Evolutionary conservation across 1,284 basidiomycete species (phyloP), one percentile per base, ranked within the genome.

Genomic region (Sporisorium exsertum): DNA sequence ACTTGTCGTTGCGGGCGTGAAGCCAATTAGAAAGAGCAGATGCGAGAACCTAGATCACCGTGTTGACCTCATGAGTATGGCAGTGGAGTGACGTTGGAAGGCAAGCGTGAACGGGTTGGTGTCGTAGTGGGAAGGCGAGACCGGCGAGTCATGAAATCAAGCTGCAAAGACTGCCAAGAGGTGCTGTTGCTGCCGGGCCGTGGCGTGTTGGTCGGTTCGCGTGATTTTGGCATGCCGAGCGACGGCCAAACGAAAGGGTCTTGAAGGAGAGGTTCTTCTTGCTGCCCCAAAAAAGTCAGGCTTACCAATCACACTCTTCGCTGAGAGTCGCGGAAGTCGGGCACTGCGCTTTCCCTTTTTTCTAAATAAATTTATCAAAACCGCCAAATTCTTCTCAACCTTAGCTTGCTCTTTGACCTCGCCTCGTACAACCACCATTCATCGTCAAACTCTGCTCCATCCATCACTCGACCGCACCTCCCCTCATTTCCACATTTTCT

Each of bases 221-320:
- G 35, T 55, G 33, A n/a, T n/a, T n/a, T n/a, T n/a, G 29, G 20
- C 51, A 16, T 45, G 40, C 32, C 24, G 53, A 22, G 40, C 20
- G 12, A 24, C 9, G 26, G 49, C 47, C 26, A 29, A 49, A 3
- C 7, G 9, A 27, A 29, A 49, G 49, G 29, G 49, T 50, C 49
- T 33, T 1, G n/a, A 18, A 12, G 13, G 35, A 18, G 16, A 40
- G n/a, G 29, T 37, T 52, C 52, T 54, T 54, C 37, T 43, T 42
- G 52, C 13, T 24, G 46, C 12, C 10, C 5, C 29, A 5, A 24
- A 13, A 20, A 46, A 18, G 50, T 69, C 60, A 69, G 6, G 67
- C 16, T 70, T 58, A 70, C 61, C 15, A 64, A 65, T 61, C 62
- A 16, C 37, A n/a, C 22, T 29, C 12, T 27, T 29, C 47, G 52